Base-by-base conservation (phyloP, 257 asterid genomes). In the Anisodus tanguticus region DNA sequence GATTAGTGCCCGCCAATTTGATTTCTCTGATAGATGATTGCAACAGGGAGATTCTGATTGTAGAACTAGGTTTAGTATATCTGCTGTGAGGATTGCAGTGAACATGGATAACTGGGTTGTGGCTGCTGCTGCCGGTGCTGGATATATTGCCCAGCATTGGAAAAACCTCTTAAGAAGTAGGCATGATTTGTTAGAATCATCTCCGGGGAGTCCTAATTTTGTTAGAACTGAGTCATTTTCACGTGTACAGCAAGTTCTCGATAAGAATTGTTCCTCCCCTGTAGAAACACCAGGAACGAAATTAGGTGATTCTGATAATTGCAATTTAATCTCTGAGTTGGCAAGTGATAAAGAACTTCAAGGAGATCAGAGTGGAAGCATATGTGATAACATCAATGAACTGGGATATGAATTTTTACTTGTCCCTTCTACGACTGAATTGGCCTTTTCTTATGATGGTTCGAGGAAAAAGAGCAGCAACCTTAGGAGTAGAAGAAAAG, bases 101-200 rank as follows among this genome's bases (percentile, higher is more conserved):
- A 64, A 82, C 85, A 92, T 94, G 98, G 97, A 94, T 86, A 83
- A 86, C 39, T 92, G 94, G 96, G 54, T 91, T 58, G 89, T 91
- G 82, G 94, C 94, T 35, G 98, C 93, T 5, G 97, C 97, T 81
- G 98, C 94, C 31, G 95, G 98, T 81, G 95, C 93, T 62, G 94
- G 94, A 4, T 92, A 88, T 90, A 88, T 90, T 37, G 94, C 92
- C 69, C 91, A 92, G 89, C 95, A 87, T 85, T 86, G 93, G 86
- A 92, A 93, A 91, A 92, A 85, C 77, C 82, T 91, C 86, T 83
- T 87, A n/a, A 86, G 69, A 87, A 85, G 88, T 63, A 90, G 84
- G 81, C 83, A 79, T 71, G 88, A 83, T 68, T 86, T 89, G 54
- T 53, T 90, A 62, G 88, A 88, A 79, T 83, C 84, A 31, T 90